phyloP scores from a whole-genome alignment of 768 basidiomycete species.

The Macrolepiota dolichaula region DNA sequence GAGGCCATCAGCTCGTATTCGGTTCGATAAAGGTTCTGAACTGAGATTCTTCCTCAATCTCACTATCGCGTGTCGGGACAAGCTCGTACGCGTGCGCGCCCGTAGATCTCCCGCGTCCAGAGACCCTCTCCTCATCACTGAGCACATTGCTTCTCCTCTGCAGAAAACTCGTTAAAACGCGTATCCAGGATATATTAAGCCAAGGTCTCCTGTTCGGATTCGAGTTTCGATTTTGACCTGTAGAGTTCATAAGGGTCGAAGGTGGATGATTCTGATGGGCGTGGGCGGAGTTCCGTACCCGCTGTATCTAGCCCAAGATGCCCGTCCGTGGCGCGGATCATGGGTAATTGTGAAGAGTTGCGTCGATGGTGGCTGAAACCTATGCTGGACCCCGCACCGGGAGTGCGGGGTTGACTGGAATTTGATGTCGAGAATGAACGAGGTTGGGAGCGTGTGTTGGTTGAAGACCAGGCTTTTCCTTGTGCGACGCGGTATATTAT shows the following conservation, averaged over 20 bases:
- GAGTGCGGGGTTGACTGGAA: not conserved
- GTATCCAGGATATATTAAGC: not conserved
- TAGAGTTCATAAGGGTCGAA: not conserved
- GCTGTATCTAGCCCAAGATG: not conserved
- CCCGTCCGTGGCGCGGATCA: not conserved
- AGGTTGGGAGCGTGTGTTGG: not conserved
- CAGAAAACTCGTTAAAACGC: too few species aligned
- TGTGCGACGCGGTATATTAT: constrained; percentile 19
- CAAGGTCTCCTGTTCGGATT: not conserved
- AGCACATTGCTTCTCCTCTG: too few species aligned
- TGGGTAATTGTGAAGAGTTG: not conserved
- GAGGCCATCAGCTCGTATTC: not conserved
- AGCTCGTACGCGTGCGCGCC: not conserved
- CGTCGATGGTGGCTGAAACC: not conserved
- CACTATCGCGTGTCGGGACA: not conserved
- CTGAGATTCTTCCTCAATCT: too few species aligned
- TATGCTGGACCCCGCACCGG: too few species aligned
- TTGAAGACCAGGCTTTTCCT: constrained; percentile 16
- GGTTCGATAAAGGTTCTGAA: not conserved
- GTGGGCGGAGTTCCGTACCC: not conserved
- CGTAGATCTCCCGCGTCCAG: not conserved
- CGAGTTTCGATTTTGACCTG: not conserved
- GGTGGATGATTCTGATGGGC: not conserved
- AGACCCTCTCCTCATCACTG: not conserved
- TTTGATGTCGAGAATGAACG: not conserved